A percentile compares a stretch with the other conserved stretches of the same genome.
These are phyloP conservation scores for Acacia melanoxylon DNA, from an alignment of 306 rosid genomes.

Conservation along the genomic window DNA sequence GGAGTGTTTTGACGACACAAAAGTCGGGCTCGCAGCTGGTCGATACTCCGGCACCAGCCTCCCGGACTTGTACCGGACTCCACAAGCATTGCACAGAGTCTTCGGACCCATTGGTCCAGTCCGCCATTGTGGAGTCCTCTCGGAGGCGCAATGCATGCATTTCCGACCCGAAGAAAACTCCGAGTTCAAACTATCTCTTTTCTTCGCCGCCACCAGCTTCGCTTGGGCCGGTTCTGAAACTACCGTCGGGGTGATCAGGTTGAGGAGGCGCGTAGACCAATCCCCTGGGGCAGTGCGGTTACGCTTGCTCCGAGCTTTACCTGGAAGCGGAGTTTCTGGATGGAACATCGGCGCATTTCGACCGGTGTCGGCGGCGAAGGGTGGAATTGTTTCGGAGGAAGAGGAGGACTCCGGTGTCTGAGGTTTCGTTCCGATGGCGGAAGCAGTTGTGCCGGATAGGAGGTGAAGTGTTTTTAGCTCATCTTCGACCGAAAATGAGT, in stretches of 20 bases:
- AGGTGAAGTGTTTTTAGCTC: conserved; percentile 67
- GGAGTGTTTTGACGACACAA: conserved; percentile 58
- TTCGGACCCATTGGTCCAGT: conserved; percentile 82
- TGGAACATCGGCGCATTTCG: conserved; percentile 62
- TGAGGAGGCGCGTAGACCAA: conserved; percentile 95
- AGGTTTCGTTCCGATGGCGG: conserved; percentile 39
- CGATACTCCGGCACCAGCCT: conserved; percentile 69
- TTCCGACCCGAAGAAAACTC: conserved; percentile 49
- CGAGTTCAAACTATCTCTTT: conserved; percentile 37
- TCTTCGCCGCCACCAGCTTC: conserved; percentile 35
- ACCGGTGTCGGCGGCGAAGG: conserved; percentile 27
- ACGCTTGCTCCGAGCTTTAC: conserved; percentile 95
- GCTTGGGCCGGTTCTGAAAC: neutral
- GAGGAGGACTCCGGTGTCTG: conserved; percentile 81
- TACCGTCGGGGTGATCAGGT: conserved; percentile 44
- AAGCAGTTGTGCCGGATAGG: conserved; percentile 37
- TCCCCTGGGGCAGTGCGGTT: conserved; percentile 93
- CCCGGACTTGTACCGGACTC: conserved; percentile 71
- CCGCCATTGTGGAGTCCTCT: conserved; percentile 79
- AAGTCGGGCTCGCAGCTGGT: conserved; percentile 75
- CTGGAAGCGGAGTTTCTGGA: conserved; percentile 79
- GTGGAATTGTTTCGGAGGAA: conserved; percentile 62
- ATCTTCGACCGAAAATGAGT: conserved; percentile 77
- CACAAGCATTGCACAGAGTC: conserved; percentile 73
- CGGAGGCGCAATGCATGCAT: conserved; percentile 66